A percentile compares a stretch with the other conserved stretches of the same genome.
These are phyloP conservation scores for Diaporthe helianthi DNA, from an alignment of 2,329 filamentous ascomycete species.

Conservation along the genomic window DNA sequence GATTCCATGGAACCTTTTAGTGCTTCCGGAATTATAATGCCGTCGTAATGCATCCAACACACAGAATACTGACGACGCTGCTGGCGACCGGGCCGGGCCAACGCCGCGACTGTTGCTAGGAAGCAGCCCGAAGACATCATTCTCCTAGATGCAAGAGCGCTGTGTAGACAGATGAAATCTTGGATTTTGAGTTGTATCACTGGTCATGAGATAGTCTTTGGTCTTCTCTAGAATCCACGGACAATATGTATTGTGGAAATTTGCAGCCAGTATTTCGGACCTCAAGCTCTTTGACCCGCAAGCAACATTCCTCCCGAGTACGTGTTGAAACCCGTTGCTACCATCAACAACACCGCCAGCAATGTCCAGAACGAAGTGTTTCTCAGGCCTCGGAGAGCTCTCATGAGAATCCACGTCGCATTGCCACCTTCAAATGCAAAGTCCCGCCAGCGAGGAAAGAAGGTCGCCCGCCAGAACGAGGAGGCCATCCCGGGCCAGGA, in stretches of 20 bases:
- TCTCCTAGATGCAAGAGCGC: not conserved
- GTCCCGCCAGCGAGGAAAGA: not conserved
- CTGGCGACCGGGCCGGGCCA: not conserved
- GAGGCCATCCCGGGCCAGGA: conserved; percentile 44
- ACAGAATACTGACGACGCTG: not conserved
- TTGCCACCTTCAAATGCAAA: not conserved
- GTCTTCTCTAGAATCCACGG: too few relatives aligned
- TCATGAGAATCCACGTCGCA: not conserved
- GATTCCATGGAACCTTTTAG: too few relatives aligned
- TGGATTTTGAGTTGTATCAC: not conserved
- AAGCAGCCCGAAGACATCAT: too few relatives aligned
- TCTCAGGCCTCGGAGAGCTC: not conserved
- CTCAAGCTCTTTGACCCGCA: fast-evolving
- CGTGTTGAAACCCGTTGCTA: not conserved
- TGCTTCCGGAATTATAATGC: not conserved
- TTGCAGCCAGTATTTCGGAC: too few relatives aligned
- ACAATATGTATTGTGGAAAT: not conserved
- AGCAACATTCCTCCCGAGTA: not conserved
- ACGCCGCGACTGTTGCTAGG: not conserved
- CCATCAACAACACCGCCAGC: not conserved
- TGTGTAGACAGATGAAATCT: not conserved
- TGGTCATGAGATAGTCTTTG: too few relatives aligned
- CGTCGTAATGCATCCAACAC: not conserved
- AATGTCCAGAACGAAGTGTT: not conserved
- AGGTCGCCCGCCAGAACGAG: conserved; percentile 38